A percentile compares a stretch with the other conserved stretches of the same genome.
phyloP scores from a whole-genome alignment of 176 grass and related monocot genomes.

The Bonia amplexicaulis region DNA sequence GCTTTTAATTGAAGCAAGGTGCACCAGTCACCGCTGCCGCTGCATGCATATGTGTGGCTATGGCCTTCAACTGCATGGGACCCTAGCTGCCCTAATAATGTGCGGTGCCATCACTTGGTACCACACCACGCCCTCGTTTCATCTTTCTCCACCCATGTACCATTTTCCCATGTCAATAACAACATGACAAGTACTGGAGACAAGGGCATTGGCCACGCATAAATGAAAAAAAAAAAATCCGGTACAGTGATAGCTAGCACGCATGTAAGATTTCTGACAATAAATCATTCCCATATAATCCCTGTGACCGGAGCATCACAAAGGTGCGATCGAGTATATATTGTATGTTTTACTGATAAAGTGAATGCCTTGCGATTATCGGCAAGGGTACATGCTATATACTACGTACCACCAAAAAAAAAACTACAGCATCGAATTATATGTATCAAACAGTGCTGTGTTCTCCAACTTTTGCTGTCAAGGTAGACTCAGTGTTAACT shows the following conservation, averaged over 20 bases:
- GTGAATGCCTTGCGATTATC: not conserved
- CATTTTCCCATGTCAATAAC: constrained; percentile 14
- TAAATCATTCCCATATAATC: constrained; percentile 49
- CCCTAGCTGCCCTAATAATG: constrained; percentile 37
- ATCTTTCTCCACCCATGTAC: constrained; percentile 18
- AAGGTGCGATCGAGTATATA: not conserved
- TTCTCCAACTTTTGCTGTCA: not conserved
- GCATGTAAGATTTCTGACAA: constrained; percentile 35
- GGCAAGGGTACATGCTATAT: not conserved
- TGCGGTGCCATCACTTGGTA: constrained; percentile 40
- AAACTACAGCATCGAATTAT: not conserved
- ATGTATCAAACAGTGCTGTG: not conserved
- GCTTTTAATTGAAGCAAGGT: constrained; percentile 40
- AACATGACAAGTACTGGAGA: constrained; percentile 48
- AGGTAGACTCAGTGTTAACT: not conserved
- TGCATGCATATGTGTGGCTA: constrained; percentile 8
- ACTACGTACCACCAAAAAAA: not conserved
- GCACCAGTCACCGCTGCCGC: not conserved
- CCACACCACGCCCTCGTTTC: constrained; percentile 5
- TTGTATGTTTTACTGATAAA: not conserved
- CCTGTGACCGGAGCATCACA: not conserved
- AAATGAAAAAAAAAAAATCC: constrained; percentile 37
- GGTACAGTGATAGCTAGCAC: constrained; percentile 40
- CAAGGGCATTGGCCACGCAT: constrained; percentile 38
- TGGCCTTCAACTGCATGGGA: constrained; percentile 25